Evolutionary conservation across 192 early-diverging fungal genomes (phyloP).

Genomic region (Diversispora epigaea): DNA sequence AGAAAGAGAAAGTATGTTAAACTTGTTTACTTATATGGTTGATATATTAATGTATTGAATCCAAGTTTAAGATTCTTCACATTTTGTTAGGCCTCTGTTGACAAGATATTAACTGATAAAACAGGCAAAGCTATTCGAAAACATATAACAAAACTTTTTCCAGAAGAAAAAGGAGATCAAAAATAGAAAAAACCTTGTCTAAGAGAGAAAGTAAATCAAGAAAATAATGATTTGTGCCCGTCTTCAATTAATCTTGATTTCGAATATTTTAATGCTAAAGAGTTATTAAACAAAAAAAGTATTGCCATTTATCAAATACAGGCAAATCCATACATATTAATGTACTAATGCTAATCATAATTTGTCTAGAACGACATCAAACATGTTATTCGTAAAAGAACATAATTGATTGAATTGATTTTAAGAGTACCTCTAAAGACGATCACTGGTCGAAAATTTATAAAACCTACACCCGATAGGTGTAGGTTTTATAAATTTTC

Average conservation of each 20-base stretch:
- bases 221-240: background rate
- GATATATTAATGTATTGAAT: too few relatives aligned
- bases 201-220: background rate
- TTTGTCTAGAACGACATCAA: slow-evolving; percentile 18
- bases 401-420: slow-evolving; percentile 15
- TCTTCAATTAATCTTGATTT: background rate
- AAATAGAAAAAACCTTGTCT: too few relatives aligned
- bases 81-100: too few relatives aligned
- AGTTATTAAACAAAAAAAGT: slow-evolving; percentile 17
- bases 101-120: too few relatives aligned
- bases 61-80: too few relatives aligned
- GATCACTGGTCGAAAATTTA: too few relatives aligned
- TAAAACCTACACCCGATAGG: too few relatives aligned
- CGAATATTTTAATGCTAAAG: slow-evolving; percentile 7
- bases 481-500: too few relatives aligned
- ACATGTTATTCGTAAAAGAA: slow-evolving; percentile 7
- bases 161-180: too few relatives aligned
- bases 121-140: background rate
- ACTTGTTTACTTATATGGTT: too few relatives aligned
- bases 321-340: slow-evolving; percentile 2
- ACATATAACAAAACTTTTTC: too few relatives aligned
- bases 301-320: slow-evolving; percentile 15
- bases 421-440: slow-evolving; percentile 10
- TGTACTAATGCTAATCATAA: slow-evolving; percentile 29
- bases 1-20: too few relatives aligned